Evolutionary conservation across 495 filamentous ascomycete species (phyloP), one percentile per base, ranked within the genome.

Genomic region (Bathelium albidoporum): DNA sequence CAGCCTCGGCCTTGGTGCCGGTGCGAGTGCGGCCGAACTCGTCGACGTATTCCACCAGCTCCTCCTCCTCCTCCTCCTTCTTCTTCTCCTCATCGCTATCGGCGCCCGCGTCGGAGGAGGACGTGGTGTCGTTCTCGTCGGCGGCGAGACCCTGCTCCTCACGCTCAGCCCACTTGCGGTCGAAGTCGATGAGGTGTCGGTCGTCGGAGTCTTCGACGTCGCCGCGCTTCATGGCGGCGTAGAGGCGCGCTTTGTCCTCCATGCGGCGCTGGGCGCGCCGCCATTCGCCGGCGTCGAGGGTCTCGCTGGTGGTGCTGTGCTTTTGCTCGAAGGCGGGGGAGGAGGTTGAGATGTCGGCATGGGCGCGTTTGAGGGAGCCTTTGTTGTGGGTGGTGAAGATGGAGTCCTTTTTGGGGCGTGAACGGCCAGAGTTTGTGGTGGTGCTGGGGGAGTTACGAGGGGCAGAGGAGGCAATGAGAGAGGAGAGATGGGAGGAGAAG

Each of bases 151-250:
- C 73, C 2, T 67, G 65, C 3, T 74, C 73, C 52, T 84, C 72
- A 43, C 75, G 72, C 67, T 95, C 89, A 0, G 86, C 90, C 90
- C 93, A 96, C 74, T 97, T 98, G 49, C 85, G 79, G 74, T 97
- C 92, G 71, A 97, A 98, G 77, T 98, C 94, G 0, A 98, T 86
- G 24, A 93, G 82, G 69, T 81, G 82, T 59, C 75, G 77, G 70
- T 76, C 80, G 64, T 74, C 80, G 9, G 77, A 77, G 49, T 83
- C 85, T 16, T 81, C 79, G 11, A 79, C 71, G 64, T 83, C 90
- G 63, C 82, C 88, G 62, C 86, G 77, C 74, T 93, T 92, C 86
- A 98, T 84, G 55, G 87, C 83, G 0, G 86, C 83, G 74, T 98
- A 98, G 22, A 91, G 71, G 2, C 86, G 81, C 49, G 87, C 89